Percentiles rank a stretch among this genome's conserved stretches.
phyloP scores from a whole-genome alignment of 257 asterid species.

The Dorcoceras hygrometricum region DNA sequence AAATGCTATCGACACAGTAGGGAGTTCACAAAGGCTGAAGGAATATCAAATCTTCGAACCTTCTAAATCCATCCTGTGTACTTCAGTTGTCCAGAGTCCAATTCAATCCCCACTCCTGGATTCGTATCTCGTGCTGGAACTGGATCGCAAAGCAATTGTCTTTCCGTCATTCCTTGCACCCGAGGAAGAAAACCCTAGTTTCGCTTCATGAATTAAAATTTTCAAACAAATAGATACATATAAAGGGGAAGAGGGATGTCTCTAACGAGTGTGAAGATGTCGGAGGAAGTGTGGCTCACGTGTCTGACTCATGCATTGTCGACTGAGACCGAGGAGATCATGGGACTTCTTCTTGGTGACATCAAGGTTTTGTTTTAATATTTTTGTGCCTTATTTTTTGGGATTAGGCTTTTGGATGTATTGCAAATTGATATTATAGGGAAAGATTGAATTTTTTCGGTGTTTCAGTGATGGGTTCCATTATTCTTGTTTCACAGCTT shows the following conservation, averaged over 20 bases:
- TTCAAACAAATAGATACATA: background rate
- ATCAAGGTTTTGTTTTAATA: constrained; percentile 51
- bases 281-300: constrained; percentile 98
- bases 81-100: background rate
- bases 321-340: constrained; percentile 98
- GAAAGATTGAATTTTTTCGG: background rate
- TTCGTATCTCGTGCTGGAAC: background rate
- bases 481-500: background rate
- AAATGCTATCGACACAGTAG: too few relatives aligned
- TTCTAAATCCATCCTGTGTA: background rate
- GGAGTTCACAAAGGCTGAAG: too few relatives aligned
- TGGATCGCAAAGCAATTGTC: background rate
- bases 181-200: background rate
- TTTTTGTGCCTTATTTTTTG: constrained; percentile 15
- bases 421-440: background rate
- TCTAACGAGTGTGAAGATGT: constrained; percentile 87
- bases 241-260: constrained; percentile 51
- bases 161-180: background rate
- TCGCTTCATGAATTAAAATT: background rate
- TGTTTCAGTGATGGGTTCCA: background rate
- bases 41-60: background rate
- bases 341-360: constrained; percentile 99
- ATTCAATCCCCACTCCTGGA: background rate
- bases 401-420: constrained; percentile 11
- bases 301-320: constrained; percentile 99